A percentile compares a stretch with the other conserved stretches of the same genome.
phyloP scores from a whole-genome alignment of 2,329 filamentous ascomycete species.

The Aspergillus felis region DNA sequence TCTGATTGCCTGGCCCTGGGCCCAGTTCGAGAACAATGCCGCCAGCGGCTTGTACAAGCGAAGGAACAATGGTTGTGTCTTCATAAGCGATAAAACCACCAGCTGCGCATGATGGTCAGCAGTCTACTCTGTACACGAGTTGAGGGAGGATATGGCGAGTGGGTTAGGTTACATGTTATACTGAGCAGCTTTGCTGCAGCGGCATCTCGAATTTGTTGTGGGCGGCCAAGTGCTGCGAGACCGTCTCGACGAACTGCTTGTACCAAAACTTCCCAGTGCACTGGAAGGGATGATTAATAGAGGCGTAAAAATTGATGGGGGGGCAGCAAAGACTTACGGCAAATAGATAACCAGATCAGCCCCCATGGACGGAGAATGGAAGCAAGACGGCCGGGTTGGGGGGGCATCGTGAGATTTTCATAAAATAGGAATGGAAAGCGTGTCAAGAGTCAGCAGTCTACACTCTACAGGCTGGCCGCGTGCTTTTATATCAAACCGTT shows the following conservation, averaged over 20 bases:
- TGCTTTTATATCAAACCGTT: too few species aligned
- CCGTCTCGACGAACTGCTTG: slow-evolving; percentile 15
- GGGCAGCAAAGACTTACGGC: background rate
- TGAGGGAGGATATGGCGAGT: background rate
- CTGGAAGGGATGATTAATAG: slow-evolving; percentile 6
- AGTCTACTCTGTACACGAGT: background rate
- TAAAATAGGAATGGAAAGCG: too few species aligned
- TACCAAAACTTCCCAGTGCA: slow-evolving; percentile 16
- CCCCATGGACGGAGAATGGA: slow-evolving; percentile 12
- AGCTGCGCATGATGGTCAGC: background rate
- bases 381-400: slow-evolving; percentile 8
- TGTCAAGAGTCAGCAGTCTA: too few species aligned
- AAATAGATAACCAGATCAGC: slow-evolving; percentile 16
- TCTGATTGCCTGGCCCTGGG: slow-evolving; percentile 44
- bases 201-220: slow-evolving; percentile 13
- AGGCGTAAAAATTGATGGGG: background rate
- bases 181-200: slow-evolving; percentile 16
- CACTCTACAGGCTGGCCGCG: too few species aligned
- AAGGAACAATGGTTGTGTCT: slow-evolving; percentile 31
- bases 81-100: slow-evolving; percentile 30
- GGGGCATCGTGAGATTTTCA: background rate
- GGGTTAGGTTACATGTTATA: slow-evolving; percentile 11
- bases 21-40: slow-evolving; percentile 42
- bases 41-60: too few species aligned
- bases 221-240: slow-evolving; percentile 8